phyloP scores from a whole-genome alignment of 176 grass and related monocot genomes.

The Juncus effusus region DNA sequence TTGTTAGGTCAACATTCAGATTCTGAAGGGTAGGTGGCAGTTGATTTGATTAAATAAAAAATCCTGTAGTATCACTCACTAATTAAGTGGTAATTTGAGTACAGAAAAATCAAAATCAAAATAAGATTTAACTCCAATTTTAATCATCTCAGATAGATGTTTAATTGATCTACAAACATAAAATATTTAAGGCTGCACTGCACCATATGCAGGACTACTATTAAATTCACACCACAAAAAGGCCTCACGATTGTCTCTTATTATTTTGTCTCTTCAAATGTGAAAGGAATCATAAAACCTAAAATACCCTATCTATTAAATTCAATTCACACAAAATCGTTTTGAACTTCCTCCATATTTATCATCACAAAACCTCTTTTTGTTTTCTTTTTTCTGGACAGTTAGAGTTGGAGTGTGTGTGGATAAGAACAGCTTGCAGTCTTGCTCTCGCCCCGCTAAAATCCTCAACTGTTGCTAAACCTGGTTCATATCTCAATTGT shows the following conservation, averaged over 20 bases:
- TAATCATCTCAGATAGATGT: too few species aligned
- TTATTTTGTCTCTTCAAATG: neutral
- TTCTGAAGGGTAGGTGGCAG: too few species aligned
- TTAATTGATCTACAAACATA: too few species aligned
- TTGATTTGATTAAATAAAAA: too few species aligned
- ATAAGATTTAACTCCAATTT: too few species aligned
- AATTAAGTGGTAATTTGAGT: too few species aligned
- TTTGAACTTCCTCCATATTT: constrained; percentile 11
- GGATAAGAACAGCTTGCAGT: constrained; percentile 27
- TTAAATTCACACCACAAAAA: constrained; percentile 18
- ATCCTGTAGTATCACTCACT: too few species aligned
- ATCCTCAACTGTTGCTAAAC: neutral
- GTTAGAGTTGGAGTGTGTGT: constrained; percentile 19
- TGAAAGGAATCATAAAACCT: constrained; percentile 23
- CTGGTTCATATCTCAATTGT: neutral
- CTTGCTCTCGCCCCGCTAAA: neutral
- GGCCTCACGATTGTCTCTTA: neutral
- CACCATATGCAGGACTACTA: neutral
- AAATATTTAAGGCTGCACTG: neutral
- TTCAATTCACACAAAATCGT: constrained; percentile 3
- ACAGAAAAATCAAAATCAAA: too few species aligned
- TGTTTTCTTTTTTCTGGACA: constrained; percentile 23
- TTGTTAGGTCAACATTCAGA: too few species aligned
- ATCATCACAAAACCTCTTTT: neutral
- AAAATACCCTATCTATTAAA: neutral